These are phyloP conservation scores for Alternaria sp. DNA, from an alignment of 2,329 filamentous ascomycete genomes.

Conservation along the genomic window DNA sequence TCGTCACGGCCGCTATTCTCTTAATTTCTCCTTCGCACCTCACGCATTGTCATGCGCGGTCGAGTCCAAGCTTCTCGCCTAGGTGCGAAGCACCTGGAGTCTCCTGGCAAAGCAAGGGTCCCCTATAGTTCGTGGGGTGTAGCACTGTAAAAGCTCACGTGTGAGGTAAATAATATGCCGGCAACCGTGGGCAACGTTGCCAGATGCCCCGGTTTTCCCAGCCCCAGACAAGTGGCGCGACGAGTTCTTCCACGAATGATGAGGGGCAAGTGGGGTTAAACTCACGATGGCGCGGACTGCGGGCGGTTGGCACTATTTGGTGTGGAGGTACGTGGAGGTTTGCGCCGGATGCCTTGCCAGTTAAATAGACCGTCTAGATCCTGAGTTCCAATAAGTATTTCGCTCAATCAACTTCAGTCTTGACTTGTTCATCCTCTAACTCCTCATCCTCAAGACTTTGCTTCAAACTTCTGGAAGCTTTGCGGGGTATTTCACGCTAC, in stretches of 20 bases:
- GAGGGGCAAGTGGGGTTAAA: slow-evolving; percentile 21
- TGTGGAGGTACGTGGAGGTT: slow-evolving; percentile 7
- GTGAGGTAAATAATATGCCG: slow-evolving; percentile 21
- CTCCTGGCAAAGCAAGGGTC: slow-evolving; percentile 11
- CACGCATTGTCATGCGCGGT: slow-evolving; percentile 11
- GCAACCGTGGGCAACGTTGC: slow-evolving; percentile 11
- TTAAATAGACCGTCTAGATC: slow-evolving; percentile 17
- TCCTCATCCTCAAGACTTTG: neutral
- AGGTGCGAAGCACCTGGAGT: slow-evolving; percentile 23
- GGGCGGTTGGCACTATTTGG: slow-evolving; percentile 3
- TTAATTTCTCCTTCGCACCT: neutral
- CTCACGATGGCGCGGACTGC: slow-evolving; percentile 13
- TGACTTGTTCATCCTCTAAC: neutral
- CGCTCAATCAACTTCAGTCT: neutral
- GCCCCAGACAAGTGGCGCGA: slow-evolving; percentile 23
- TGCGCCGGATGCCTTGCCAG: slow-evolving; percentile 10
- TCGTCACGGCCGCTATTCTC: neutral
- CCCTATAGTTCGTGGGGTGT: neutral
- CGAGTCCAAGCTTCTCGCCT: slow-evolving; percentile 27
- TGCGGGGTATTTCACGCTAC: slow-evolving; percentile 12
- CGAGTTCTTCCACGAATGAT: slow-evolving; percentile 29
- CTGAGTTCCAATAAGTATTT: slow-evolving; percentile 2
- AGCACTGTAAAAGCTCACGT: slow-evolving; percentile 11
- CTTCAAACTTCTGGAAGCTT: neutral
- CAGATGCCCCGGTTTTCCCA: slow-evolving; percentile 18